phyloP scores from a whole-genome alignment of 768 basidiomycete genomes.

The Boletus eberwhitei region DNA sequence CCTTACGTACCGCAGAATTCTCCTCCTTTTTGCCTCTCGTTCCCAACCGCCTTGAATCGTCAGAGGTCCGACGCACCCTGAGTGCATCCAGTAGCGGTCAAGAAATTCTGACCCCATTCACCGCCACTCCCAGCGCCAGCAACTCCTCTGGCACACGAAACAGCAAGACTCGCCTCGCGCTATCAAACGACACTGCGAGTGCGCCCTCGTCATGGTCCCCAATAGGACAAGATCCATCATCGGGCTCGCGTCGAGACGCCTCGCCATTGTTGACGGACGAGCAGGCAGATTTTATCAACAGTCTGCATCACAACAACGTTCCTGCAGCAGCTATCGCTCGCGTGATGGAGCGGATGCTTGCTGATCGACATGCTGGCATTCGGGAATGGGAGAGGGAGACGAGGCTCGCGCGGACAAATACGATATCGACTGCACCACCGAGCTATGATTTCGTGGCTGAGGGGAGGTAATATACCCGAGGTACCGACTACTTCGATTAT shows the following conservation, averaged over 20 bases:
- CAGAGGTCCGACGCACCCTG: neutral
- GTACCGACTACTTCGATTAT: neutral
- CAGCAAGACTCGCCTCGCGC: constrained; percentile 1
- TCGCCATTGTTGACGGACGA: constrained; percentile 20
- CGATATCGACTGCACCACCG: constrained; percentile 16
- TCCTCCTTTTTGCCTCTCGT: neutral
- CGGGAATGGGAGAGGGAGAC: constrained; percentile 22
- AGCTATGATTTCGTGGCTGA: constrained; percentile 7
- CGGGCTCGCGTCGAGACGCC: neutral
- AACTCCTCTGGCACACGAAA: neutral
- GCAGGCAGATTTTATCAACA: constrained; percentile 25
- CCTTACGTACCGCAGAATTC: neutral
- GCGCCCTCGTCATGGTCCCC: neutral
- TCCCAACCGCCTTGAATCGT: constrained; percentile 9
- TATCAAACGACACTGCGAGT: constrained; percentile 2
- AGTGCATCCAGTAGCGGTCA: neutral
- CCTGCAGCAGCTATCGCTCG: constrained; percentile 23
- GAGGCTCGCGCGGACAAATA: constrained; percentile 13
- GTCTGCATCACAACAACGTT: constrained; percentile 20
- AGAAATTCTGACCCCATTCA: constrained; percentile 8
- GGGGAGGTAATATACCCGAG: neutral
- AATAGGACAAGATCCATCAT: neutral
- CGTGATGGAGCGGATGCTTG: constrained; percentile 25
- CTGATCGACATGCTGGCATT: constrained; percentile 16
- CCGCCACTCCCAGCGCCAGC: neutral